These are phyloP conservation scores for Hirschioporus abietinus DNA, from an alignment of 768 basidiomycete species.

Conservation along the genomic window DNA sequence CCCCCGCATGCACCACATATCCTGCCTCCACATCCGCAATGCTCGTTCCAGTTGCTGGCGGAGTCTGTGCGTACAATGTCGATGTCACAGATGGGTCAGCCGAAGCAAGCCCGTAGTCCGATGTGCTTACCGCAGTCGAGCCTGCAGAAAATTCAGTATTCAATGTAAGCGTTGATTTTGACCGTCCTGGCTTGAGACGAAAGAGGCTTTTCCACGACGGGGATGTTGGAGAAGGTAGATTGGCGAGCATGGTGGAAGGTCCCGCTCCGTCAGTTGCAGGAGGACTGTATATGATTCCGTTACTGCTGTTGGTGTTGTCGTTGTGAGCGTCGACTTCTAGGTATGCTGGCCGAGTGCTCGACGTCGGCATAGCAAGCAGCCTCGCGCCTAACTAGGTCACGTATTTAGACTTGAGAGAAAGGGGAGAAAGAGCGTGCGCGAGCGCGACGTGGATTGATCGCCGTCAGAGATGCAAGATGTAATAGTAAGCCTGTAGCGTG, in stretches of 20 bases:
- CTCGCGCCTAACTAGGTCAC: too few relatives aligned
- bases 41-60: neutral
- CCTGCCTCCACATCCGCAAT: neutral
- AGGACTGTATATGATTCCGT: neutral
- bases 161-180: constrained; percentile 40
- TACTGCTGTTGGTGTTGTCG: neutral
- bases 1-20: neutral
- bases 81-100: constrained; percentile 1
- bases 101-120: neutral
- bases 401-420: constrained; percentile 1
- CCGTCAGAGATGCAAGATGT: neutral
- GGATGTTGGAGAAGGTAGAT: constrained; percentile 7
- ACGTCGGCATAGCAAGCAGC: neutral
- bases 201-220: constrained; percentile 69
- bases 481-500: neutral
- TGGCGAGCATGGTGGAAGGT: neutral
- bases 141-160: constrained; percentile 34
- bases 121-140: neutral
- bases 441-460: constrained; percentile 1
- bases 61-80: neutral
- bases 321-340: neutral
- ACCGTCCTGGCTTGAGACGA: constrained; percentile 52
- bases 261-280: neutral
- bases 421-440: neutral
- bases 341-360: neutral